Conservation (phyloP, 257 asterid species). For the Fraxinus anomala region DNA sequence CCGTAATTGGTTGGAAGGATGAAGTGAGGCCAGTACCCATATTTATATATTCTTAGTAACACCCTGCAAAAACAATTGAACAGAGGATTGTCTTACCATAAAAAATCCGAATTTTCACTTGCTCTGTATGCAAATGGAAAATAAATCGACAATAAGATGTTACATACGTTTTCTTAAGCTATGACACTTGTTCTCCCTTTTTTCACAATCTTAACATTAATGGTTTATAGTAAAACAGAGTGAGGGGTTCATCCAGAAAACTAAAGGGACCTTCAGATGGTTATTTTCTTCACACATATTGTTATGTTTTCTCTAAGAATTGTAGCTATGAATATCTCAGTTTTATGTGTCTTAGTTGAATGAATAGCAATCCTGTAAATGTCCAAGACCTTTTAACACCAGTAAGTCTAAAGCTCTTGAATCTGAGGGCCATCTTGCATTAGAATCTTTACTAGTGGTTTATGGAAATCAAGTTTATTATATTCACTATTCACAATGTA, state of each 20-base stretch:
- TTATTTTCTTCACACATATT: background rate
- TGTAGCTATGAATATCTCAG: background rate
- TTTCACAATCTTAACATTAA: background rate
- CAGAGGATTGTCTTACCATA: background rate
- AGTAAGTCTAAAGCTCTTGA: background rate
- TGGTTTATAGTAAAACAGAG: background rate
- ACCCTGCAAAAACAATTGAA: background rate
- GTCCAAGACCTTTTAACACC: slow-evolving; percentile 5
- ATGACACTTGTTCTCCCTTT: background rate
- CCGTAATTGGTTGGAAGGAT: background rate
- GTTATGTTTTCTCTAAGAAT: background rate
- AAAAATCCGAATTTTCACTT: background rate
- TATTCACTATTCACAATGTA: background rate
- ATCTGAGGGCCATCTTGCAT: slow-evolving; percentile 2
- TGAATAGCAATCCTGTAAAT: background rate
- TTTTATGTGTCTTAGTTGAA: background rate
- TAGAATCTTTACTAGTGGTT: slow-evolving; percentile 3
- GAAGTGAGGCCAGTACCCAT: background rate
- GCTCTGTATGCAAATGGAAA: background rate
- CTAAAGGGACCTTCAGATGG: background rate
- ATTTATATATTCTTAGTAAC: background rate
- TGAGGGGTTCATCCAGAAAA: background rate
- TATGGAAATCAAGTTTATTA: background rate
- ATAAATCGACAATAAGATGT: background rate
- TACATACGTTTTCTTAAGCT: background rate